Conservation (phyloP, 2,329 filamentous ascomycete species). For the Fusarium stilboides region DNA sequence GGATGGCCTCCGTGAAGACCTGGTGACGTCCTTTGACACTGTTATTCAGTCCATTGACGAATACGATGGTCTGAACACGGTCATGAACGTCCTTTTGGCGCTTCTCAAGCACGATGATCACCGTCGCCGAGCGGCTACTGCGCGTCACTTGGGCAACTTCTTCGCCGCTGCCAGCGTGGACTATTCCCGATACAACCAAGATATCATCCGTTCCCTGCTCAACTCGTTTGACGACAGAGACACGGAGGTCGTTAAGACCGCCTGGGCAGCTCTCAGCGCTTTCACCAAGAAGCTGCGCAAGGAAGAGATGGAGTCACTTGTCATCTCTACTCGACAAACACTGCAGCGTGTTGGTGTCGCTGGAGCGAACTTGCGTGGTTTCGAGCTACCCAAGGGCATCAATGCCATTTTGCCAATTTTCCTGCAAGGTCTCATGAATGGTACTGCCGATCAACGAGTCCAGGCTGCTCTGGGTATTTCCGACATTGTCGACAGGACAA, state of each 20-base stretch:
- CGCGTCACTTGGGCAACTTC: slow-evolving; percentile 86
- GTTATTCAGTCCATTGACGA: slow-evolving; percentile 95
- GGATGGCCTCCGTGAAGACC: slow-evolving; percentile 78
- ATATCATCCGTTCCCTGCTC: slow-evolving; percentile 90
- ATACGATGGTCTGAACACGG: slow-evolving; percentile 93
- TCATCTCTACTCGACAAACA: slow-evolving; percentile 87
- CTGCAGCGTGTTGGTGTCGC: slow-evolving; percentile 90
- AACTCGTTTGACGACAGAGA: slow-evolving; percentile 94
- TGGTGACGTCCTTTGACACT: slow-evolving; percentile 87
- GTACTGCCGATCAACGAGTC: slow-evolving; percentile 90
- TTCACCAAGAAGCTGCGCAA: slow-evolving; percentile 93
- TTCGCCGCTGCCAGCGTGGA: slow-evolving; percentile 86
- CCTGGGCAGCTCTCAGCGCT: slow-evolving; percentile 88
- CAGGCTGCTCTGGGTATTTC: slow-evolving; percentile 94
- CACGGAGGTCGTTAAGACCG: slow-evolving; percentile 85
- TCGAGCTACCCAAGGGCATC: slow-evolving; percentile 95
- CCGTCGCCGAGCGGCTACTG: slow-evolving; percentile 82
- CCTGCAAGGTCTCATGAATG: slow-evolving; percentile 97
- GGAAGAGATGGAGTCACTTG: slow-evolving; percentile 97
- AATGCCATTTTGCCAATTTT: slow-evolving; percentile 97
- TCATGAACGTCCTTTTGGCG: slow-evolving; percentile 92
- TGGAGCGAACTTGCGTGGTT: slow-evolving; percentile 88
- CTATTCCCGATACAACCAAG: slow-evolving; percentile 95
- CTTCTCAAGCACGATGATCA: slow-evolving; percentile 96
- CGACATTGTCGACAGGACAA: slow-evolving; percentile 94